Percentiles rank a stretch among this genome's conserved stretches.
These are phyloP conservation scores for Leptographium wingfieldii DNA, from an alignment of 2,329 filamentous ascomycete genomes.

Conservation along the genomic window DNA sequence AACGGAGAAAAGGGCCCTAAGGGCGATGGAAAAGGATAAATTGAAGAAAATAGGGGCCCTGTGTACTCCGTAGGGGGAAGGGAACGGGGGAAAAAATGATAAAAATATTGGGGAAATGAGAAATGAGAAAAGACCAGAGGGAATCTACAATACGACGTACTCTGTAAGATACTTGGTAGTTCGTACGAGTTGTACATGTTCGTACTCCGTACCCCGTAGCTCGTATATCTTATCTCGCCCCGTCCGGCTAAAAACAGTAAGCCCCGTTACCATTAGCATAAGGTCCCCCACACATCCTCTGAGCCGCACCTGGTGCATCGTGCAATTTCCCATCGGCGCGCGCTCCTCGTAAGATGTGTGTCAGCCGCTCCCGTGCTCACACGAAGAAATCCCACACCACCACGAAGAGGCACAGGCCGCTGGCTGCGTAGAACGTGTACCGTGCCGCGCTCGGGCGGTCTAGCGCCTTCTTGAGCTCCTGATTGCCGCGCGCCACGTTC, in stretches of 20 bases:
- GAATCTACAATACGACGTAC: neutral
- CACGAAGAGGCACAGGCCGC: conserved; percentile 60
- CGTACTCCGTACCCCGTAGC: too few relatives aligned
- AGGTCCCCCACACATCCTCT: neutral
- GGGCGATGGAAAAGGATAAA: neutral
- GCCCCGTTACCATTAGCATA: neutral
- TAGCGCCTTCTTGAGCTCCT: conserved; percentile 74
- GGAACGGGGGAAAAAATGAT: neutral
- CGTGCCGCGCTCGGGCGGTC: conserved; percentile 60
- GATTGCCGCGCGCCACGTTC: conserved; percentile 82
- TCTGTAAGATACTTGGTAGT: too few relatives aligned
- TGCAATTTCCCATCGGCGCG: neutral
- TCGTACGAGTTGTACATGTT: too few relatives aligned
- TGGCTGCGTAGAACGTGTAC: conserved; percentile 70
- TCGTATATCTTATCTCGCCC: too few relatives aligned
- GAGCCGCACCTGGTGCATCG: neutral
- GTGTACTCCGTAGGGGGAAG: neutral
- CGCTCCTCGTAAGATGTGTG: neutral
- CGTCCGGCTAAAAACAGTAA: too few relatives aligned
- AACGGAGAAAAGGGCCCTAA: neutral
- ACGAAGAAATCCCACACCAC: conserved; percentile 67
- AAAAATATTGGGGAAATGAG: neutral
- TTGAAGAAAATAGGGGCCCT: neutral
- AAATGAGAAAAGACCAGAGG: neutral
- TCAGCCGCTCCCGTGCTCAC: conserved; percentile 12